Evolutionary conservation across 352 stramenopile genomes (phyloP).

Genomic region (Peronospora farinosa): DNA sequence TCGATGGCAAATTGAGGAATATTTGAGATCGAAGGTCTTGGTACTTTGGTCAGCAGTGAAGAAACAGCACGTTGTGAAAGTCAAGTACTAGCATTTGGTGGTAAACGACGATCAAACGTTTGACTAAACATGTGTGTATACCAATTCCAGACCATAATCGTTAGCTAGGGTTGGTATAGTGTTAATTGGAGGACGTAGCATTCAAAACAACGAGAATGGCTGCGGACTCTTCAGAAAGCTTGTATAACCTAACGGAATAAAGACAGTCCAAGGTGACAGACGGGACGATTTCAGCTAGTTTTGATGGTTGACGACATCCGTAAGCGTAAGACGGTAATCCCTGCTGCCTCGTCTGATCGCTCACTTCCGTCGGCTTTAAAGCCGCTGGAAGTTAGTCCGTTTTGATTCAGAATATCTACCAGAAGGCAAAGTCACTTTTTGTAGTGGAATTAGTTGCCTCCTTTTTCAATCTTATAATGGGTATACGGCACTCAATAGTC

Average conservation of each 20-base stretch:
- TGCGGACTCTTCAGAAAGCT: no score
- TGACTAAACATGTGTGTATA: not conserved
- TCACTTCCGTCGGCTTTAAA: no score
- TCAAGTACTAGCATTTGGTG: no score
- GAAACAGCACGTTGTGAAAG: constrained; percentile 5
- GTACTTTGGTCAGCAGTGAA: not conserved
- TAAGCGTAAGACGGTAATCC: no score
- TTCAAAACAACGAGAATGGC: not conserved
- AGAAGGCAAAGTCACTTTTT: not conserved
- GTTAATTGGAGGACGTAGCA: not conserved
- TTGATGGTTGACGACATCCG: no score
- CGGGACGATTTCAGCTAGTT: no score
- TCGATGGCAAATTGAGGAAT: constrained; percentile 23
- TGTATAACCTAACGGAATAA: no score
- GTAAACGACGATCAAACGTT: constrained; percentile 1
- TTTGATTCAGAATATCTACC: not conserved
- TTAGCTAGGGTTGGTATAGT: not conserved
- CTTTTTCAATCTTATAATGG: not conserved
- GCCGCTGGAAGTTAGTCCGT: no score
- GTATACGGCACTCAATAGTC: not conserved
- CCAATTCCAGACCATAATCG: not conserved
- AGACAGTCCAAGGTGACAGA: no score
- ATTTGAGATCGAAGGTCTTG: constrained; percentile 3
- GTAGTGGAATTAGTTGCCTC: not conserved
- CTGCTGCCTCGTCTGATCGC: no score